Conservation (phyloP, 2,329 filamentous ascomycete genomes). For the Coniochaeta sp. region DNA sequence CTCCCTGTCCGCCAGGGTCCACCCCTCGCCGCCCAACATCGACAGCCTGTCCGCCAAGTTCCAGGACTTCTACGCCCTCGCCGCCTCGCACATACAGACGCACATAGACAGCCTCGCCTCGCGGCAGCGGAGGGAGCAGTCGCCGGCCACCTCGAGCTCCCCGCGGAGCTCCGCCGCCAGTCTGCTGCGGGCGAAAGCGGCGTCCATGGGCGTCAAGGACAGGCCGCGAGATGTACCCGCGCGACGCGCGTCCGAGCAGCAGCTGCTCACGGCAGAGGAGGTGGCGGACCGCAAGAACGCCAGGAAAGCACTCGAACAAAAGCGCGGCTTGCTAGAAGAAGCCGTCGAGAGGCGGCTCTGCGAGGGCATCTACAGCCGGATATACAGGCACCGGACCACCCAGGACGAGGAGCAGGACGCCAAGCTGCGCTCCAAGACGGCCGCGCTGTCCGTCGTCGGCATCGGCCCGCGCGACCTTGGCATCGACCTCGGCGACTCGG, state of each 20-base stretch:
- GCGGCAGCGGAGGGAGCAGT: conserved; percentile 61
- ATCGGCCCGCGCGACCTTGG: conserved; percentile 83
- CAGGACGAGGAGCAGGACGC: conserved; percentile 94
- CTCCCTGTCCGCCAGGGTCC: conserved; percentile 78
- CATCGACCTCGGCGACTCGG: conserved; percentile 58
- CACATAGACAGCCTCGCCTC: conserved; percentile 77
- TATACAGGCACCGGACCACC: conserved; percentile 86
- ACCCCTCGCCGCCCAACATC: conserved; percentile 74
- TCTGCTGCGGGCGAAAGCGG: conserved; percentile 47
- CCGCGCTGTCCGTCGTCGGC: conserved; percentile 81
- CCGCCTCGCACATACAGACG: conserved; percentile 75
- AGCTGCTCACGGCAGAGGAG: conserved; percentile 88
- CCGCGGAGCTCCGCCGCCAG: conserved; percentile 50
- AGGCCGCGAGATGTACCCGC: conserved; percentile 32
- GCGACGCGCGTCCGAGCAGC: conserved; percentile 50
- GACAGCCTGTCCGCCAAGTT: conserved; percentile 80
- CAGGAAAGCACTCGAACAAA: conserved; percentile 69
- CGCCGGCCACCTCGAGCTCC: conserved; percentile 46
- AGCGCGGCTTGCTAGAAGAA: conserved; percentile 74
- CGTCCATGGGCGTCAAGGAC: conserved; percentile 46
- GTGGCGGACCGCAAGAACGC: conserved; percentile 73
- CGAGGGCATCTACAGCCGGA: conserved; percentile 76
- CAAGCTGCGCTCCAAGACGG: conserved; percentile 88
- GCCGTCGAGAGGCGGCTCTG: conserved; percentile 82
- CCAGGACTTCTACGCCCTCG: conserved; percentile 85